A percentile compares a stretch with the other conserved stretches of the same genome.
phyloP scores from a whole-genome alignment of 1,284 basidiomycete genomes.

The Puccinia novopanici region DNA sequence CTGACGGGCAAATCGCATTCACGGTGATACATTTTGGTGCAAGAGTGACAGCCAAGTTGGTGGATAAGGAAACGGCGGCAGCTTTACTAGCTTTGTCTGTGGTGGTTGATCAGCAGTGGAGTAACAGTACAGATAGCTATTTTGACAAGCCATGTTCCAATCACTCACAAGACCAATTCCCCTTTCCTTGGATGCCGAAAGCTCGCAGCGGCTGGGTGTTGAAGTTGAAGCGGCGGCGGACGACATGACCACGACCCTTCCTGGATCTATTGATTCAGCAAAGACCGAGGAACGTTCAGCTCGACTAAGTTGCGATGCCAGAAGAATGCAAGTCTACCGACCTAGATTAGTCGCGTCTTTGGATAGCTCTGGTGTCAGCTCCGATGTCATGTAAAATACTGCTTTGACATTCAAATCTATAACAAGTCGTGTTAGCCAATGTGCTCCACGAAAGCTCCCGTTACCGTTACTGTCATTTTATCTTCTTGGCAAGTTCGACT shows the following conservation, averaged over 20 bases:
- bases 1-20: slow-evolving; percentile 58
- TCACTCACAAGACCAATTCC: slow-evolving; percentile 58
- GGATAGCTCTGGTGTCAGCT: slow-evolving; percentile 35
- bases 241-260: slow-evolving; percentile 58
- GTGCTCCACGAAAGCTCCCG: background rate
- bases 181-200: slow-evolving; percentile 56
- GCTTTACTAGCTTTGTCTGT: slow-evolving; percentile 58
- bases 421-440: no score
- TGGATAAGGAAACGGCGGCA: slow-evolving; percentile 58
- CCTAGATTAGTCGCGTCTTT: background rate
- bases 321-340: background rate
- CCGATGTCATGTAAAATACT: slow-evolving; percentile 49
- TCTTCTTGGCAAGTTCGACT: background rate
- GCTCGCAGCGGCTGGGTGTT: slow-evolving; percentile 54
- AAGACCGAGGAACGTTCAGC: background rate
- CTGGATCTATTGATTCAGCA: no score
- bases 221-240: slow-evolving; percentile 57
- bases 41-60: slow-evolving; percentile 57
- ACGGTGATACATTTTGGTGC: slow-evolving; percentile 58
- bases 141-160: background rate
- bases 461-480: background rate
- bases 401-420: slow-evolving; percentile 50
- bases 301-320: no score
- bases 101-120: background rate
- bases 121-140: background rate